A percentile compares a stretch with the other conserved stretches of the same genome.
Evolutionary conservation across 495 filamentous ascomycete genomes (phyloP).

Genomic region (Podospora australis): DNA sequence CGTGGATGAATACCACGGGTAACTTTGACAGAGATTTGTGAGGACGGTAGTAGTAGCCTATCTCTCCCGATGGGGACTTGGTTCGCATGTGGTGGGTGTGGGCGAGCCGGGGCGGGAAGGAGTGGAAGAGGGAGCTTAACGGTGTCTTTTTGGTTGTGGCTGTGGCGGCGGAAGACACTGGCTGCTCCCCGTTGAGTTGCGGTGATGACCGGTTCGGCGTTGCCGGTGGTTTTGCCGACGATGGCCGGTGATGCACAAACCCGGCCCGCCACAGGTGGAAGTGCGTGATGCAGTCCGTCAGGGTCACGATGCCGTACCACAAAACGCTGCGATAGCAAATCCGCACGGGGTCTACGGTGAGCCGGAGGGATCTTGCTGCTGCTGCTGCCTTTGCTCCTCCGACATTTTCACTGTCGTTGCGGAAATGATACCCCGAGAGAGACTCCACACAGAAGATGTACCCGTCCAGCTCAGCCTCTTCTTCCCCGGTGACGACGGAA

Average conservation of each 20-base stretch:
- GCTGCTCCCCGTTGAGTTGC: too few species aligned
- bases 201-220: too few species aligned
- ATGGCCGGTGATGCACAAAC: constrained; percentile 6
- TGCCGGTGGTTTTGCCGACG: too few species aligned
- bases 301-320: constrained; percentile 51
- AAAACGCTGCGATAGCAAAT: constrained; percentile 54
- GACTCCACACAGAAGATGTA: constrained; percentile 47
- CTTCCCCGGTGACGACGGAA: constrained; percentile 16
- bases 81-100: constrained; percentile 4
- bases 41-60: constrained; percentile 59
- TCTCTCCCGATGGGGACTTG: constrained; percentile 35
- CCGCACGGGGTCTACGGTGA: constrained; percentile 58
- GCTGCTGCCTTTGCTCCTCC: too few species aligned
- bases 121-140: constrained; percentile 27
- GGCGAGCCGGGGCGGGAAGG: constrained; percentile 44
- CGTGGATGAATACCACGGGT: constrained; percentile 61
- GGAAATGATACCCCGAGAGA: constrained; percentile 39
- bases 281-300: constrained; percentile 33
- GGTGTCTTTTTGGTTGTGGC: background rate
- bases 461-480: constrained; percentile 50
- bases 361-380: constrained; percentile 40
- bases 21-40: constrained; percentile 48
- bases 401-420: constrained; percentile 40
- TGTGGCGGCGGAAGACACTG: constrained; percentile 23
- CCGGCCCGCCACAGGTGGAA: constrained; percentile 19